Base-by-base conservation (phyloP, 768 basidiomycete genomes). In the Steccherinum ochraceum region DNA sequence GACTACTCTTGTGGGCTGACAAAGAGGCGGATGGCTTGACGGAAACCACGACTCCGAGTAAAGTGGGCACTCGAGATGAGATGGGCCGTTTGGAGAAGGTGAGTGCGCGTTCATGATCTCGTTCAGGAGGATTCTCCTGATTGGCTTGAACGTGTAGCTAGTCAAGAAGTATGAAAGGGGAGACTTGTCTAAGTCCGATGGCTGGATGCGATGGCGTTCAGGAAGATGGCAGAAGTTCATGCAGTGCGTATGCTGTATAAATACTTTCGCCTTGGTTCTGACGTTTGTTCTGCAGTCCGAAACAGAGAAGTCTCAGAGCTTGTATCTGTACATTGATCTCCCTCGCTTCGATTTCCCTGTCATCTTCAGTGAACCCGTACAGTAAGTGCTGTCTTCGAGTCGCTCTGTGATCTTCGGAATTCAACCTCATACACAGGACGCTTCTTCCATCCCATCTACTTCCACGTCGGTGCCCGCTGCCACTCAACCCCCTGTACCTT, bases 261-360 rank as follows among this genome's bases (percentile, higher is more conserved):
- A n/a, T n/a, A n/a, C n/a, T n/a, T n/a, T n/a, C n/a, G n/a, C n/a
- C n/a, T n/a, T n/a, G n/a, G n/a, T n/a, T n/a, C n/a, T n/a, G n/a
- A n/a, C n/a, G n/a, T n/a, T n/a, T n/a, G 30, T 35, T 7, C 16
- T 23, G 0, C 56, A 97, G 92, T 84, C 84, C 4, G 94, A 96
- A 67, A 83, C 92, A 0, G 84, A 84, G 56, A 94, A 93, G 66
- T 95, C 93, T 0, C 84, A 93, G 52, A 89, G 92, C 59, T 73
- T 98, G n/a, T 98, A 90, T 65, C 78, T 98, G 11, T 98, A 98
- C 66, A 84, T 98, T 41, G 96, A 98, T 70, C 66, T 98, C 21
- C 96, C 94, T 1, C 81, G 92, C 30, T 99, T 98, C 63, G 95
- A 98, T 64, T 97, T 97, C 64, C 96, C 96, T 0, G 87, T 99